Evolutionary conservation across 2,329 filamentous ascomycete species (phyloP), one percentile per base, ranked within the genome.

Genomic region (Aspergillus ochraceoroseus): DNA sequence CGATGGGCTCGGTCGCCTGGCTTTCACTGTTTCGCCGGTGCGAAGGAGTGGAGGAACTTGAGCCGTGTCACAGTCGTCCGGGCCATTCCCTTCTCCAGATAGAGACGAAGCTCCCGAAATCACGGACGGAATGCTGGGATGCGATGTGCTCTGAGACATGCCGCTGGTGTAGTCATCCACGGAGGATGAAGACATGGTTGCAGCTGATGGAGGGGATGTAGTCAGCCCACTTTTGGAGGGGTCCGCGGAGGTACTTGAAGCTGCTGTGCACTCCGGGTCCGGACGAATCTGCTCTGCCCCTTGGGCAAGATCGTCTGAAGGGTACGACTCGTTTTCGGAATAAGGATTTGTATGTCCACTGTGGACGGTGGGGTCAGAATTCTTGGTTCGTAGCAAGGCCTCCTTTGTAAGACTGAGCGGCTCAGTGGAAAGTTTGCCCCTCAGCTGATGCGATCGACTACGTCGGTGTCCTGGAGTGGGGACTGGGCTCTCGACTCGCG

Each of bases 71-170:
- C 51, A 35, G 2, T 63, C 58, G 28, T 61, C 54, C 34, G 53
- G 53, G 18, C 53, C 47, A 8, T 54, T 51, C 0, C 61, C 59
- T 38, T 70, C 67, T 5, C 60, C 63, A 7, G 67, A 70, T 17
- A 70, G 59, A 14, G 69, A 71, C 0, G 69, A 71, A 8, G 66
- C 68, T 18, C 66, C 66, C 0, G 68, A 71, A 11, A 67, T 50
- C 11, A 69, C 66, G 7, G 68, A 67, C 3, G 67, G 67, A 22
- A 71, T 69, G 47, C 68, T 71, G 3, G 67, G 68, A 45, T 71
- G 67, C 6, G 69, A 71, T 27, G 66, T 65, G 49, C 65, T 70
- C 36, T 70, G 67, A 18, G 68, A 70, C 53, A 71, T 70, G 35
- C 67, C 68, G 32, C 68, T 71, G 22, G 62, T 63, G 29, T 61